These are phyloP conservation scores for Aspergillus floridensis DNA, from an alignment of 2,329 filamentous ascomycete species.

Conservation along the genomic window DNA sequence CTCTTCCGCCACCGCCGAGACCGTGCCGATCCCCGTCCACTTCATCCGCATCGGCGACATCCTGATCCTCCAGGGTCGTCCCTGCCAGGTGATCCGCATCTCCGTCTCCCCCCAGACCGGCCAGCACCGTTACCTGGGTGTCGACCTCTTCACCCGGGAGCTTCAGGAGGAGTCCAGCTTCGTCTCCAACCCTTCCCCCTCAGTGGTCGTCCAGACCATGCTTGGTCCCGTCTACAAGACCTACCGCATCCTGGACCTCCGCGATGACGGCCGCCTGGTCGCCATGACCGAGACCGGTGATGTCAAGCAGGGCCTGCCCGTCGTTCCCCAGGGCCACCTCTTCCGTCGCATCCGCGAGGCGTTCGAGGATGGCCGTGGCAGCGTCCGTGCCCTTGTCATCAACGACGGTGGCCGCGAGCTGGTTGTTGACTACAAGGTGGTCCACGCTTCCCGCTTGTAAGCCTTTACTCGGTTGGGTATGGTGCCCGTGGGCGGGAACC, in stretches of 20 bases:
- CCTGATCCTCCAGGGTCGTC: constrained; percentile 96
- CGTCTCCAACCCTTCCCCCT: constrained; percentile 93
- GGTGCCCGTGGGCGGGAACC: constrained; percentile 5
- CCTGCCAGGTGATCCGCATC: constrained; percentile 99
- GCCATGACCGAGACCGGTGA: constrained; percentile 99
- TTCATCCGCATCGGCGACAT: constrained; percentile 99
- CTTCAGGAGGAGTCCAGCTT: constrained; percentile 98
- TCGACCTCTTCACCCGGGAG: constrained; percentile 99
- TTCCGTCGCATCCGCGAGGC: constrained; percentile 75
- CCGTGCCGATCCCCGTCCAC: constrained; percentile 97
- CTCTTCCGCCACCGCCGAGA: constrained; percentile 62
- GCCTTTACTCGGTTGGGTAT: constrained; percentile 19
- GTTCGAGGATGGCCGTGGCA: constrained; percentile 89
- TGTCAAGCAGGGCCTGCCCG: constrained; percentile 91
- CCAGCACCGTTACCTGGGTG: constrained; percentile 99
- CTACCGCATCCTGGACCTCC: constrained; percentile 98
- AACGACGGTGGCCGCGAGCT: constrained; percentile 90
- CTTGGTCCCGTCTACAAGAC: constrained; percentile 99
- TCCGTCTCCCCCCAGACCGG: constrained; percentile 95
- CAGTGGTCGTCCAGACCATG: constrained; percentile 99
- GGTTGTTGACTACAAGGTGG: constrained; percentile 97
- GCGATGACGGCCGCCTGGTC: constrained; percentile 75
- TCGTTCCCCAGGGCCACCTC: constrained; percentile 93
- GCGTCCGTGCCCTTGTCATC: constrained; percentile 92
- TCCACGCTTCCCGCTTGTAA: constrained; percentile 73